Evolutionary conservation across 2,329 filamentous ascomycete species (phyloP), one percentile per base, ranked within the genome.

Genomic region (Trichoderma oligosporum): DNA sequence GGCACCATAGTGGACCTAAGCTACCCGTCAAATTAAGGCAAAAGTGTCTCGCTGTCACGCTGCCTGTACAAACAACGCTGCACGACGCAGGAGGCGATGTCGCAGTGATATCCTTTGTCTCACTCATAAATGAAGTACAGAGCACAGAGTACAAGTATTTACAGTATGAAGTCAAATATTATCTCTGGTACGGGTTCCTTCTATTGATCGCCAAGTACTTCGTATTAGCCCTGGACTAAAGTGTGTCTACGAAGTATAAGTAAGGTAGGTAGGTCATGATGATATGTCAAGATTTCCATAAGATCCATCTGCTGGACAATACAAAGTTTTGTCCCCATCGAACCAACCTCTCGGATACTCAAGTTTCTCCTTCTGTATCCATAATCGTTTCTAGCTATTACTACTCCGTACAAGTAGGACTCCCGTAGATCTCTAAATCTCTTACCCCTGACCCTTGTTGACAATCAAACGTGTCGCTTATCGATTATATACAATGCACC

Each of bases 391-490:
- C n/a, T n/a, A n/a, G n/a, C n/a, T 36, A 29, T 46, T n/a, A 22
- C 22, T 16, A 46, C 41, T 54, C 49, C 39, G 49, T 54, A 31
- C 29, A n/a, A n/a, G n/a, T n/a, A n/a, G n/a, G n/a, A n/a, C n/a
- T n/a, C 45, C 29, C 49, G 52, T 45, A 25, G 52, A 55, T 55
- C 52, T 55, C 33, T 55, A 45, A 41, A 46, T 55, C 52, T 55
- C 22, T 27, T 46, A 18, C 52, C 52, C 52, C 52, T 55, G 52
- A 55, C 52, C 52, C 52, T 46, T 55, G 52, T 18, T 55, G 52
- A 41, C 52, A 55, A 55, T 55, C 52, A 55, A 55, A 55, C 52
- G n/a, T 24, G 41, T 55, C 52, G 52, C 52, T 55, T 55, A 55
- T 55, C 52, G 52, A 55, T 55, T 55, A 46, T 55, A 41, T 55